These are phyloP conservation scores for Neurospora sp. DNA, from an alignment of 495 filamentous ascomycete species.

Conservation along the genomic window DNA sequence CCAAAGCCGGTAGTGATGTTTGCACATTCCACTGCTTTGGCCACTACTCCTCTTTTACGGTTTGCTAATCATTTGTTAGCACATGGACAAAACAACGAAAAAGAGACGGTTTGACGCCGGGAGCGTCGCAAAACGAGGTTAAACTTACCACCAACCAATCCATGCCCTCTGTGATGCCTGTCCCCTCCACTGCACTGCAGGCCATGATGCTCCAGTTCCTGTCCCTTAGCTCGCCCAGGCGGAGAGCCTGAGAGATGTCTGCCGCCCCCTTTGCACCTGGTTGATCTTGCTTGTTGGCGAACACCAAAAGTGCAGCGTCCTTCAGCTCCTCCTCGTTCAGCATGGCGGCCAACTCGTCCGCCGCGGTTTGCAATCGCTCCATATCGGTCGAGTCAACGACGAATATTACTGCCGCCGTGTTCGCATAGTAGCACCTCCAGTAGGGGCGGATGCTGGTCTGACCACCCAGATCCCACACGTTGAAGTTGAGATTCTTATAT, in stretches of 20 bases:
- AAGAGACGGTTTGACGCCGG: no score
- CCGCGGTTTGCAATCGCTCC: slow-evolving; percentile 80
- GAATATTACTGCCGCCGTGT: slow-evolving; percentile 98
- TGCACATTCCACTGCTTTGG: background rate
- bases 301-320: slow-evolving; percentile 85
- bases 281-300: slow-evolving; percentile 99
- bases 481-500: slow-evolving; percentile 96
- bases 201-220: slow-evolving; percentile 98
- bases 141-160: slow-evolving; percentile 94
- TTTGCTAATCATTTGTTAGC: slow-evolving; percentile 32
- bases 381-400: slow-evolving; percentile 98
- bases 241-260: slow-evolving; percentile 88
- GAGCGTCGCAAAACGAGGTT: background rate
- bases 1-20: background rate
- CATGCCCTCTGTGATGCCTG: slow-evolving; percentile 92
- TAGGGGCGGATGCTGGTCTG: slow-evolving; percentile 96
- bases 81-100: background rate
- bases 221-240: slow-evolving; percentile 81
- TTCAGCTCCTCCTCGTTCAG: slow-evolving; percentile 91
- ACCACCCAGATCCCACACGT: slow-evolving; percentile 96
- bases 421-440: slow-evolving; percentile 99
- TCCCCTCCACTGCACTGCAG: slow-evolving; percentile 91
- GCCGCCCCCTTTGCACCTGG: slow-evolving; percentile 93
- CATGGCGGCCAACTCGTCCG: slow-evolving; percentile 91
- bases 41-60: slow-evolving; percentile 36